These are phyloP conservation scores for Rutidosis leptorrhynchoides DNA, from an alignment of 129 eudicot genomes.

Conservation along the genomic window DNA sequence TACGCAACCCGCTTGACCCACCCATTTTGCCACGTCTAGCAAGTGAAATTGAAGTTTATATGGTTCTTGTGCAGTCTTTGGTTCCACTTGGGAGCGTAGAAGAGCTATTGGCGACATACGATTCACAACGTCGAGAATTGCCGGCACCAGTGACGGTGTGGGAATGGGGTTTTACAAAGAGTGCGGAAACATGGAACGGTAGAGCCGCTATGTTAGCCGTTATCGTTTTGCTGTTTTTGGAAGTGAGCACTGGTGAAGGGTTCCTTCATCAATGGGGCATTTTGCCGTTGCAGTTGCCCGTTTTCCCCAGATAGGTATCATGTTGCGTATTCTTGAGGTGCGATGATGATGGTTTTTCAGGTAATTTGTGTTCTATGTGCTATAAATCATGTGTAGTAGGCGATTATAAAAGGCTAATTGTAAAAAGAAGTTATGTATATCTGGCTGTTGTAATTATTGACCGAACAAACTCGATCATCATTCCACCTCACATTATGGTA, in stretches of 20 bases:
- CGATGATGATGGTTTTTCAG: background rate
- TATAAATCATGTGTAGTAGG: constrained; percentile 19
- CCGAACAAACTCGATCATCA: constrained; percentile 19
- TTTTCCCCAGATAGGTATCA: constrained; percentile 25
- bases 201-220: constrained; percentile 96
- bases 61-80: constrained; percentile 61
- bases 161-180: constrained; percentile 99
- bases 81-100: constrained; percentile 98
- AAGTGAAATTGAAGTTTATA: background rate
- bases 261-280: constrained; percentile 96
- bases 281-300: constrained; percentile 54
- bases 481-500: constrained; percentile 24
- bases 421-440: constrained; percentile 24
- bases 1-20: background rate
- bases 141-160: constrained; percentile 90
- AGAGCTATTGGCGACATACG: constrained; percentile 89
- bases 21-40: background rate
- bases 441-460: constrained; percentile 30
- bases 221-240: constrained; percentile 70
- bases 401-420: constrained; percentile 25
- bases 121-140: constrained; percentile 87
- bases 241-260: constrained; percentile 94
- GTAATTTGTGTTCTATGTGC: constrained; percentile 5
- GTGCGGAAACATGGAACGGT: constrained; percentile 99
- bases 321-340: constrained; percentile 11